A percentile compares a stretch with the other conserved stretches of the same genome.
Conservation (phyloP, 139 green algal genomes). For the Chlorella ohadii region DNA sequence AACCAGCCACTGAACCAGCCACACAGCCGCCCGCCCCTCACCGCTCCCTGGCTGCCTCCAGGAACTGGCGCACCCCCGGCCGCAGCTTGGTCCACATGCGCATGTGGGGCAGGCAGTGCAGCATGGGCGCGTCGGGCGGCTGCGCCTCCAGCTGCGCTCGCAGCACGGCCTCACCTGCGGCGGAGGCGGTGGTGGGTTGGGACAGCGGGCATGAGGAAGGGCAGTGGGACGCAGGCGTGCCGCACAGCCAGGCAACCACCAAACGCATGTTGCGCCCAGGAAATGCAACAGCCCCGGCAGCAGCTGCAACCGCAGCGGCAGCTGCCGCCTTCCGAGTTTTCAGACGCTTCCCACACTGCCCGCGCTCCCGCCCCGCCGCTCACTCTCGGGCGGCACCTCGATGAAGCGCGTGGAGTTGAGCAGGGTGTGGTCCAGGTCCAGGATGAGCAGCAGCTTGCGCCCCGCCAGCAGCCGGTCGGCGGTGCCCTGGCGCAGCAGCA, state of each 20-base stretch:
- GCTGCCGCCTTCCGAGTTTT: too few species aligned
- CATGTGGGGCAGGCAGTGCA: slow-evolving; percentile 79
- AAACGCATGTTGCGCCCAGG: too few species aligned
- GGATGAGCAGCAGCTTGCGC: slow-evolving; percentile 76
- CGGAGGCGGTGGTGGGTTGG: too few species aligned
- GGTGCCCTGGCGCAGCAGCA: background rate
- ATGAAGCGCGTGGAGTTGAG: slow-evolving; percentile 79
- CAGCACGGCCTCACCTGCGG: slow-evolving; percentile 11
- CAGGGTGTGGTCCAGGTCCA: slow-evolving; percentile 98
- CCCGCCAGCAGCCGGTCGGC: slow-evolving; percentile 43
- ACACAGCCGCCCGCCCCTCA: background rate
- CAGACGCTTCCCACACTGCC: too few species aligned
- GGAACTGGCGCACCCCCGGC: slow-evolving; percentile 76
- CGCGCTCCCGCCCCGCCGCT: background rate
- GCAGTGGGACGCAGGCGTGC: background rate
- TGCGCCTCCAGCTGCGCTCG: slow-evolving; percentile 23
- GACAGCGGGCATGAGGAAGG: too few species aligned
- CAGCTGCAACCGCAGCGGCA: background rate
- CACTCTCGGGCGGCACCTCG: slow-evolving; percentile 21
- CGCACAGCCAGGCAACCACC: background rate
- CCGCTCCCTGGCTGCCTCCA: slow-evolving; percentile 50
- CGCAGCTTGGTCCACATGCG: slow-evolving; percentile 96
- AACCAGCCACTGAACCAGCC: background rate
- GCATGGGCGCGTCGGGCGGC: slow-evolving; percentile 25
- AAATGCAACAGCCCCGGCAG: background rate